Evolutionary conservation across 176 grass and related monocot genomes (phyloP).

Genomic region (Zea luxurians): DNA sequence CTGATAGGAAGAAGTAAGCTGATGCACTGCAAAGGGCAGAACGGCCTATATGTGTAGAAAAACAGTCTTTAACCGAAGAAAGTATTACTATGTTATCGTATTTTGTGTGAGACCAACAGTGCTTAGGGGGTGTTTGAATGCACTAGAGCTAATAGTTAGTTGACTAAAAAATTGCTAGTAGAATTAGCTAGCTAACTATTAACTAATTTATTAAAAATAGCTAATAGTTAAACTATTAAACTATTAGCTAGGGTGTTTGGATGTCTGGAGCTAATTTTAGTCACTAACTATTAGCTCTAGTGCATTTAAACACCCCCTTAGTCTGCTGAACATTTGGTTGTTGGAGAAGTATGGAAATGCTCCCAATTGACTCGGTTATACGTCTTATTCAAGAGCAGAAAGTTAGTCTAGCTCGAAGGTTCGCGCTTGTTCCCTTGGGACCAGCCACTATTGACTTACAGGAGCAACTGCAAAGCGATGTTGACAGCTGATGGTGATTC

Average conservation of each 20-base stretch:
- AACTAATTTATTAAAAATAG: too few species aligned
- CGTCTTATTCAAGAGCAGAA: constrained; percentile 62
- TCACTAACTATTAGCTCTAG: too few species aligned
- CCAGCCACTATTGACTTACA: constrained; percentile 96
- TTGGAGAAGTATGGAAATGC: not conserved
- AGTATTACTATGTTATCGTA: not conserved
- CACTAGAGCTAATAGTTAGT: too few species aligned
- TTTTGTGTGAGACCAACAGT: constrained; percentile 6
- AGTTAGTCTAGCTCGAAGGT: constrained; percentile 95
- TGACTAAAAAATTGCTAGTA: too few species aligned
- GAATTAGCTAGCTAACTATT: too few species aligned
- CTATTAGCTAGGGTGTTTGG: too few species aligned
- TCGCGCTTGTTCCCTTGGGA: constrained; percentile 88
- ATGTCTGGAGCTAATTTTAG: too few species aligned
- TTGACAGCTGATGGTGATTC: constrained; percentile 75
- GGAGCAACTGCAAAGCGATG: constrained; percentile 98
- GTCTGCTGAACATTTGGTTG: constrained; percentile 3
- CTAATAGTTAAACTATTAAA: too few species aligned
- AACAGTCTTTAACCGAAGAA: not conserved
- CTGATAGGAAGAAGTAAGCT: not conserved
- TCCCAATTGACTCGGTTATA: constrained; percentile 29
- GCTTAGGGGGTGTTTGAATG: too few species aligned
- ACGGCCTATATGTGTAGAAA: not conserved
- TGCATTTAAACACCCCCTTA: not conserved
- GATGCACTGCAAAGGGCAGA: not conserved